Evolutionary conservation across 2,329 filamentous ascomycete species (phyloP).

Genomic region (Pleomassaria siparia): DNA sequence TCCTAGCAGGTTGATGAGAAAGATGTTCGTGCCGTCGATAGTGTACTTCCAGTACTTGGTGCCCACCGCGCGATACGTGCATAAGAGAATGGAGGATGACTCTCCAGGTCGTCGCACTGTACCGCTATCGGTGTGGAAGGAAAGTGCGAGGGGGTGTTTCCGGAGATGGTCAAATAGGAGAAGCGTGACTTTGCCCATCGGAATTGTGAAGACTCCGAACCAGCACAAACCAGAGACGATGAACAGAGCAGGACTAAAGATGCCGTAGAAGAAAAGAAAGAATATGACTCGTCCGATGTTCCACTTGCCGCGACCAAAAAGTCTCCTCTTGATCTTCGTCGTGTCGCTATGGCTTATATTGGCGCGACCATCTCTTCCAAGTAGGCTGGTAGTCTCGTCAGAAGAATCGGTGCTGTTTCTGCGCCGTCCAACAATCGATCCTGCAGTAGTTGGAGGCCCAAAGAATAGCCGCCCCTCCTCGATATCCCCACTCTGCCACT

Average conservation of each 20-base stretch:
- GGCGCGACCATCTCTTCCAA: conserved; percentile 66
- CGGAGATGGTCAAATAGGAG: conserved; percentile 89
- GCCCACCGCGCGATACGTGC: conserved; percentile 94
- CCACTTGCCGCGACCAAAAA: conserved; percentile 96
- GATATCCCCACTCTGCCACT: conserved; percentile 97
- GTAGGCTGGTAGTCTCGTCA: conserved; percentile 85
- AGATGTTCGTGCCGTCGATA: conserved; percentile 96
- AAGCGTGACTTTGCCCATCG: conserved; percentile 94
- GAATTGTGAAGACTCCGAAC: conserved; percentile 96
- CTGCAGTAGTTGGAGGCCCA: conserved; percentile 70
- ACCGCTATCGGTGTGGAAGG: conserved; percentile 83
- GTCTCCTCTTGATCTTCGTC: conserved; percentile 67
- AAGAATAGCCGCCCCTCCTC: conserved; percentile 97
- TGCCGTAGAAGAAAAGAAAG: conserved; percentile 92
- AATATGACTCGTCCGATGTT: conserved; percentile 92
- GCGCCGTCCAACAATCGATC: conserved; percentile 79
- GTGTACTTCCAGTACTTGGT: conserved; percentile 99
- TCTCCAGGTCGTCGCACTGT: conserved; percentile 71
- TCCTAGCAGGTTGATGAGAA: conserved; percentile 93
- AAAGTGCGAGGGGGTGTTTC: conserved; percentile 86
- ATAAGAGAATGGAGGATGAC: conserved; percentile 84
- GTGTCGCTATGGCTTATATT: conserved; percentile 43
- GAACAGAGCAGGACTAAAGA: conserved; percentile 84
- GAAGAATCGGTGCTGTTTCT: conserved; percentile 86
- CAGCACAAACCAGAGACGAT: conserved; percentile 87